phyloP scores from a whole-genome alignment of 345 rosid genomes.

The Gossypium arboreum region DNA sequence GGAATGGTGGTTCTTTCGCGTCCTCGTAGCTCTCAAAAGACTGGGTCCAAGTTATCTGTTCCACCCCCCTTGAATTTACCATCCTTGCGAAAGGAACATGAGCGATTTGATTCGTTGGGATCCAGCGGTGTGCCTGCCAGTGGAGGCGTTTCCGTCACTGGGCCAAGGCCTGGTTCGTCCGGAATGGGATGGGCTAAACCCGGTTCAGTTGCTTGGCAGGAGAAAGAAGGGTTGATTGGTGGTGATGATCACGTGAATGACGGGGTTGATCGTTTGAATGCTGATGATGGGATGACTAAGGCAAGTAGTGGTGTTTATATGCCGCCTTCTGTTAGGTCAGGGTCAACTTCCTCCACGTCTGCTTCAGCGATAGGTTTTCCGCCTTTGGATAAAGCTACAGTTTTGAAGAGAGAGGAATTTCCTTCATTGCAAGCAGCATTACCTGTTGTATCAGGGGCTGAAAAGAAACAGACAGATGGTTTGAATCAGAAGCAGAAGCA shows the following conservation, averaged over 20 bases:
- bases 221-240: conserved; percentile 40
- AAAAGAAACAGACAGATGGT: conserved; percentile 76
- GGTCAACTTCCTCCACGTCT: conserved; percentile 26
- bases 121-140: conserved; percentile 54
- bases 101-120: conserved; percentile 68
- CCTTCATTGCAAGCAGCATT: conserved; percentile 81
- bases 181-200: conserved; percentile 93
- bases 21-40: conserved; percentile 87
- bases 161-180: conserved; percentile 70
- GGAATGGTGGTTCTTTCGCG: conserved; percentile 92
- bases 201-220: conserved; percentile 46
- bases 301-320: conserved; percentile 40
- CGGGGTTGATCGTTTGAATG: conserved; percentile 32
- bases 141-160: conserved; percentile 65
- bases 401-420: conserved; percentile 92
- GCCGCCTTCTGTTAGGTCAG: conserved; percentile 50
- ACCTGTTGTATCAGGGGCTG: conserved; percentile 45
- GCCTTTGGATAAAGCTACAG: conserved; percentile 49
- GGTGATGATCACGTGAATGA: conserved; percentile 24
- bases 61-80: conserved; percentile 99
- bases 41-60: conserved; percentile 89
- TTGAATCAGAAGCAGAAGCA: conserved; percentile 65
- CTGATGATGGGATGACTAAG: conserved; percentile 45
- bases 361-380: conserved; percentile 25
- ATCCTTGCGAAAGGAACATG: conserved; percentile 84